Conservation (phyloP, 352 stramenopile genomes). For the Pythium pyrilobum region DNA sequence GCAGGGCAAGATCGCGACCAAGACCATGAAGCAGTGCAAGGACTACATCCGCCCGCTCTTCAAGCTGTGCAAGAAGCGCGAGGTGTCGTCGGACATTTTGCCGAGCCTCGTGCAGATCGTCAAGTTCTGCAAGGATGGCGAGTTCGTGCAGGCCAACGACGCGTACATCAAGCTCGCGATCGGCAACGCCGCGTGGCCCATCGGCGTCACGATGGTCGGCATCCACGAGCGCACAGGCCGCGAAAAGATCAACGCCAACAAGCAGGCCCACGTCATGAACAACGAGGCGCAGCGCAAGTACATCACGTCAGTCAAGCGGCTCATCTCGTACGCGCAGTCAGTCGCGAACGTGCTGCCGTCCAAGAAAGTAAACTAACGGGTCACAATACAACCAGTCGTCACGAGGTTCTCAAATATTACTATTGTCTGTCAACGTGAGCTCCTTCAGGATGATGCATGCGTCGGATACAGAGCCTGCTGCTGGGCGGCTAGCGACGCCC, state of each 20-base stretch:
- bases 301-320: slow-evolving; percentile 96
- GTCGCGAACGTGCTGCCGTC: slow-evolving; percentile 77
- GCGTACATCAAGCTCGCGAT: slow-evolving; percentile 98
- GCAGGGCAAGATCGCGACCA: slow-evolving; percentile 92
- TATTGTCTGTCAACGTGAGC: neutral
- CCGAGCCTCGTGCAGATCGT: slow-evolving; percentile 93
- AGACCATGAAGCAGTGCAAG: slow-evolving; percentile 98
- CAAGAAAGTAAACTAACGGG: slow-evolving; percentile 78
- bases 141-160: slow-evolving; percentile 96
- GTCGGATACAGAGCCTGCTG: too few relatives aligned
- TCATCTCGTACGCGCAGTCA: slow-evolving; percentile 97
- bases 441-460: neutral
- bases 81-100: slow-evolving; percentile 87
- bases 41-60: slow-evolving; percentile 98
- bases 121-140: slow-evolving; percentile 88
- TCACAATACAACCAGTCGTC: too few relatives aligned
- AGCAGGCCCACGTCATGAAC: slow-evolving; percentile 99
- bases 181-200: slow-evolving; percentile 97
- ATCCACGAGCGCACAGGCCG: slow-evolving; percentile 96
- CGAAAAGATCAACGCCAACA: slow-evolving; percentile 96
- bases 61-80: slow-evolving; percentile 93
- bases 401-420: neutral
- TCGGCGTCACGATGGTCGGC: slow-evolving; percentile 98
- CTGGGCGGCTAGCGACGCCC: neutral
- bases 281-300: slow-evolving; percentile 98